These are phyloP conservation scores for Monilinia vaccinii-corymbosi DNA, from an alignment of 2,329 filamentous ascomycete species.

Conservation along the genomic window DNA sequence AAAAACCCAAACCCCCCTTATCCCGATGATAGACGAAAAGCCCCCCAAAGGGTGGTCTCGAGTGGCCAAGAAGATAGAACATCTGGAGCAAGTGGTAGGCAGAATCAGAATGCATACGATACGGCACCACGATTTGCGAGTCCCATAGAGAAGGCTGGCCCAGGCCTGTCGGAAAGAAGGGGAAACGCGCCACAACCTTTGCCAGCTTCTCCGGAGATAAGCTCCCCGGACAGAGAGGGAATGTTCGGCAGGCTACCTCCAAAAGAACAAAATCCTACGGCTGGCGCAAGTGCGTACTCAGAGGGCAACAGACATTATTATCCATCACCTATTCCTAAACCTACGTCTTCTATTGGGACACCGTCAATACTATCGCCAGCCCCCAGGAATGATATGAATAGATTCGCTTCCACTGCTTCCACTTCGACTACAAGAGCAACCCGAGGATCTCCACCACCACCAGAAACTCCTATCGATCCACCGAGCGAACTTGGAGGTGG, in stretches of 20 bases:
- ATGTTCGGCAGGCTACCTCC: conserved; percentile 56
- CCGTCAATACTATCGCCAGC: conserved; percentile 22
- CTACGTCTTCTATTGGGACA: conserved; percentile 18
- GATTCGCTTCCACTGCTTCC: conserved; percentile 74
- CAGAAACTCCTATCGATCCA: conserved; percentile 78
- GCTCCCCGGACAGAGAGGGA: conserved; percentile 66
- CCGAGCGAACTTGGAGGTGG: conserved; percentile 65
- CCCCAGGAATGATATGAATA: conserved; percentile 41
- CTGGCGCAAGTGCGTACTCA: conserved; percentile 18
- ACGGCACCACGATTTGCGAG: conserved; percentile 26
- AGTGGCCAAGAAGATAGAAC: conserved; percentile 15
- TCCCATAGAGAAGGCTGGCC: conserved; percentile 47
- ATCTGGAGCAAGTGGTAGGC: conserved; percentile 17
- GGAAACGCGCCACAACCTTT: conserved; percentile 75
- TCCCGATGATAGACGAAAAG: conserved; percentile 26
- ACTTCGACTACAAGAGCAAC: conserved; percentile 88
- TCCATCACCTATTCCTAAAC: conserved; percentile 41
- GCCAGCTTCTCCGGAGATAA: conserved; percentile 71
- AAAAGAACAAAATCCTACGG: conserved; percentile 18
- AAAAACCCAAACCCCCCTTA: conserved; percentile 25
- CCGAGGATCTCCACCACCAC: conserved; percentile 86
- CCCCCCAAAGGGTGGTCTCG: conserved; percentile 18
- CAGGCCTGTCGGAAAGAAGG: conserved; percentile 69
- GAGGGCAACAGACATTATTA: conserved; percentile 37
- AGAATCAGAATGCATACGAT: conserved; percentile 26